Conservation (phyloP, 495 filamentous ascomycete genomes). For the Pyrenopolyporus hunteri region DNA sequence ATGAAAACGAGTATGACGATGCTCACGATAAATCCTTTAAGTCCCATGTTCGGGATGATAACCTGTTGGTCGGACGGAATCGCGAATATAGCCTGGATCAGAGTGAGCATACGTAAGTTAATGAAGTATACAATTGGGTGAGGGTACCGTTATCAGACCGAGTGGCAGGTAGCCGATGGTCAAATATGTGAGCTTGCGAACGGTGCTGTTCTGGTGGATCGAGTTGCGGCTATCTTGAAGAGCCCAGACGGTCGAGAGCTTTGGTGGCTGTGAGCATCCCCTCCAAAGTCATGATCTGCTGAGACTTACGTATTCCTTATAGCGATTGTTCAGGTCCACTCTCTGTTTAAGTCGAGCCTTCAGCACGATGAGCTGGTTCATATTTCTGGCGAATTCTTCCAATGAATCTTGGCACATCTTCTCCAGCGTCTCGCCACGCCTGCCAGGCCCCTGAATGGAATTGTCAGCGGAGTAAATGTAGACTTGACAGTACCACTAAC, state of each 20-base stretch:
- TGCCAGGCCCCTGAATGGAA: conserved; percentile 23
- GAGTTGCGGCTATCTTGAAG: conserved; percentile 25
- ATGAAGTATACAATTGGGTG: too few relatives aligned
- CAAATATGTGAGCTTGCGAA: conserved; percentile 34
- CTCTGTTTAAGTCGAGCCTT: conserved; percentile 21
- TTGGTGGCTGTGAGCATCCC: not conserved
- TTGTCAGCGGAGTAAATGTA: not conserved
- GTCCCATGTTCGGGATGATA: conserved; percentile 12
- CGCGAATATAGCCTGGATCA: not conserved
- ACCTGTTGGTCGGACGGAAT: conserved; percentile 19
- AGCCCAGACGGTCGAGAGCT: conserved; percentile 17
- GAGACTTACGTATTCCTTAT: conserved; percentile 28
- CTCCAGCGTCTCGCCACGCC: conserved; percentile 11
- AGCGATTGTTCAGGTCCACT: conserved; percentile 24
- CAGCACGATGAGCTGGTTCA: conserved; percentile 11
- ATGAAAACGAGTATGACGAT: not conserved
- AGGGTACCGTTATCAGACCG: conserved; percentile 23
- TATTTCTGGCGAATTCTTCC: conserved; percentile 29
- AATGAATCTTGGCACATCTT: conserved; percentile 24
- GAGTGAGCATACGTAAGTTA: too few relatives aligned
- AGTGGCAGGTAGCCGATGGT: conserved; percentile 39
- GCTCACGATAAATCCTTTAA: not conserved
- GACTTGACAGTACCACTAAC: not conserved
- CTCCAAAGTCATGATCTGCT: not conserved
- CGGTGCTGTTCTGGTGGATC: conserved; percentile 35